Conservation (phyloP, 495 filamentous ascomycete genomes). For the Tuber umbilicatum region DNA sequence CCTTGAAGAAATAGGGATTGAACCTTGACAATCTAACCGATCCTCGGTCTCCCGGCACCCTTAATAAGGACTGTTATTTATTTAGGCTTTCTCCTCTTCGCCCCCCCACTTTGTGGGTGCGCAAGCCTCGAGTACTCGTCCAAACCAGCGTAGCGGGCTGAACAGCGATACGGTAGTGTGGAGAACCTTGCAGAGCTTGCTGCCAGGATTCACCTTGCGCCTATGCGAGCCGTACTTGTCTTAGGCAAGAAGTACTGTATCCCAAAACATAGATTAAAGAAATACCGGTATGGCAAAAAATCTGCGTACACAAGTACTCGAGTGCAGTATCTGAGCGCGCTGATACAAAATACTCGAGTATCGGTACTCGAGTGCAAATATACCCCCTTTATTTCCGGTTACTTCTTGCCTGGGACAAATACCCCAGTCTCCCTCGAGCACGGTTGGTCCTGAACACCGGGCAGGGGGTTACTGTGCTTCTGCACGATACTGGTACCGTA, state of each 20-base stretch:
- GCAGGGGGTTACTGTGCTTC: background rate
- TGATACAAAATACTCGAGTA: background rate
- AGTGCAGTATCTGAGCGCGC: background rate
- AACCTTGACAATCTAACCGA: conserved; percentile 6
- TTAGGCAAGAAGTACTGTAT: no score
- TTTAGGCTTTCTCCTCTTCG: conserved; percentile 4
- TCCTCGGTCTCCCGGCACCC: background rate
- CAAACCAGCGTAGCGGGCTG: conserved; percentile 3
- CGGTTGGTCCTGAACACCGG: background rate
- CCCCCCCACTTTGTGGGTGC: background rate
- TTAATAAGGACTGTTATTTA: conserved; percentile 2
- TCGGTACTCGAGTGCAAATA: background rate
- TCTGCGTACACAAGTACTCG: background rate
- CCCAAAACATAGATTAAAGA: no score
- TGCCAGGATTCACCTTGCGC: background rate
- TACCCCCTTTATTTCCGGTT: background rate
- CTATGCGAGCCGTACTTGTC: background rate
- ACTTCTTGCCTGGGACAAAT: background rate
- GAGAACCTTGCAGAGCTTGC: background rate
- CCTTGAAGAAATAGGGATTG: background rate
- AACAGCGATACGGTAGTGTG: background rate
- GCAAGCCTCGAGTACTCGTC: background rate
- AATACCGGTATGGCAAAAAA: background rate
- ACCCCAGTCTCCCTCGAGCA: background rate
- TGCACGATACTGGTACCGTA: background rate